phyloP scores from a whole-genome alignment of 139 green algal genomes.

The Astrephomene gubernaculifera region DNA sequence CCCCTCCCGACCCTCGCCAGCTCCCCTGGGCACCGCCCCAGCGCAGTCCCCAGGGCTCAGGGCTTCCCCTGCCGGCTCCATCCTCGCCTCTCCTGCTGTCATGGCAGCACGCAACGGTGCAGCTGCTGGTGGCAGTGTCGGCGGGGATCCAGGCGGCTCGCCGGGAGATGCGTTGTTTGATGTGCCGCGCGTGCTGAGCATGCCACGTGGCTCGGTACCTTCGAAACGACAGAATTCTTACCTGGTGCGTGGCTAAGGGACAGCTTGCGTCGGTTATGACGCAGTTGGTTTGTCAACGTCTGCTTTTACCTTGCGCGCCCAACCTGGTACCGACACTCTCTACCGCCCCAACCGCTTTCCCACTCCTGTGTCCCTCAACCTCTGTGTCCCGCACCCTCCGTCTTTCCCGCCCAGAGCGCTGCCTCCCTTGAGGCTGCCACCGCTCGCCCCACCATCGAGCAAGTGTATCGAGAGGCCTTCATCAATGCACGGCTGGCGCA shows the following conservation, averaged over 20 bases:
- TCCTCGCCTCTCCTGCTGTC: neutral
- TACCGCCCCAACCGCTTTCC: no score
- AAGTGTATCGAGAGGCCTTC: slow-evolving; percentile 44
- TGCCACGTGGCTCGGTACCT: neutral
- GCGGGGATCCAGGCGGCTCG: no score
- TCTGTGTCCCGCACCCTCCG: no score
- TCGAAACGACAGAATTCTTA: neutral
- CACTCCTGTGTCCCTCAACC: no score
- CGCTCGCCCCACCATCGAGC: slow-evolving; percentile 22
- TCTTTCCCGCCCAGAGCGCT: neutral
- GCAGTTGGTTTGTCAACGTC: no score
- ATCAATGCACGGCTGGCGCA: slow-evolving; percentile 38
- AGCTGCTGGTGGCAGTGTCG: neutral
- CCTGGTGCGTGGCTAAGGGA: slow-evolving; percentile 18
- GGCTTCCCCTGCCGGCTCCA: no score
- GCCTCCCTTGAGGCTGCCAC: neutral
- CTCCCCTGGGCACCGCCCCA: neutral
- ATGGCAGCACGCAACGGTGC: neutral
- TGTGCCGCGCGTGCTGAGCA: neutral
- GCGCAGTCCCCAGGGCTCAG: no score
- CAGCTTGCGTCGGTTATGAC: no score
- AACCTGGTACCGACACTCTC: neutral
- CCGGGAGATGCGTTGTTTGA: neutral
- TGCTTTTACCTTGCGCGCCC: no score
- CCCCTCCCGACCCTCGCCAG: neutral